phyloP scores from a whole-genome alignment of 495 filamentous ascomycete genomes.

The Talaromyces trachyspermus region DNA sequence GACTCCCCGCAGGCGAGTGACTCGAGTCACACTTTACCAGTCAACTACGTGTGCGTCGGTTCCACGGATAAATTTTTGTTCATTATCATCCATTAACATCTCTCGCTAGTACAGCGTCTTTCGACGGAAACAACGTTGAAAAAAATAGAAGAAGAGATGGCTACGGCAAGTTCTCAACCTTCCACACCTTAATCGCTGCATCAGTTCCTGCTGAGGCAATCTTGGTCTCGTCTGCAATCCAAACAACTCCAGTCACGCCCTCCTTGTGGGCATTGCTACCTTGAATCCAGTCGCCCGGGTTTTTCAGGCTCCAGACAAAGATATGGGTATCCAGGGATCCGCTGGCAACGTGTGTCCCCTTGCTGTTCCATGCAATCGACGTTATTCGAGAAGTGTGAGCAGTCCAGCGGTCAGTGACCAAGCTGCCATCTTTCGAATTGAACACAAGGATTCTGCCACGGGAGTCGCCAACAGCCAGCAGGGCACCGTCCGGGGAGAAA shows the following conservation, averaged over 20 bases:
- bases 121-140: too few relatives aligned
- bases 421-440: conserved; percentile 37
- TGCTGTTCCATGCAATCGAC: conserved; percentile 71
- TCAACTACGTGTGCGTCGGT: too few relatives aligned
- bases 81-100: too few relatives aligned
- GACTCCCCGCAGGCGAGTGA: too few relatives aligned
- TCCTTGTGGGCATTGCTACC: conserved; percentile 86
- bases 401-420: conserved; percentile 67
- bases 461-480: conserved; percentile 76
- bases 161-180: conserved; percentile 55
- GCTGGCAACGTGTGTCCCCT: conserved; percentile 70
- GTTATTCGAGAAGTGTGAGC: conserved; percentile 86
- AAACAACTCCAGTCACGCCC: conserved; percentile 81
- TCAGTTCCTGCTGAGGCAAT: conserved; percentile 78
- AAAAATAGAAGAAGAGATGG: neutral
- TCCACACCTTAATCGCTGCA: conserved; percentile 87
- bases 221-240: conserved; percentile 63
- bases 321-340: conserved; percentile 86
- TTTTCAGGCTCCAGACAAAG: conserved; percentile 81
- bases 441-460: conserved; percentile 80
- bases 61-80: too few relatives aligned
- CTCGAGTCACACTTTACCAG: too few relatives aligned
- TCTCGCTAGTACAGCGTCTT: too few relatives aligned
- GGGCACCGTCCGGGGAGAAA: conserved; percentile 66
- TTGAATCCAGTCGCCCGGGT: conserved; percentile 74